phyloP scores from a whole-genome alignment of 1,284 basidiomycete genomes.

The Coniferiporia weirii region DNA sequence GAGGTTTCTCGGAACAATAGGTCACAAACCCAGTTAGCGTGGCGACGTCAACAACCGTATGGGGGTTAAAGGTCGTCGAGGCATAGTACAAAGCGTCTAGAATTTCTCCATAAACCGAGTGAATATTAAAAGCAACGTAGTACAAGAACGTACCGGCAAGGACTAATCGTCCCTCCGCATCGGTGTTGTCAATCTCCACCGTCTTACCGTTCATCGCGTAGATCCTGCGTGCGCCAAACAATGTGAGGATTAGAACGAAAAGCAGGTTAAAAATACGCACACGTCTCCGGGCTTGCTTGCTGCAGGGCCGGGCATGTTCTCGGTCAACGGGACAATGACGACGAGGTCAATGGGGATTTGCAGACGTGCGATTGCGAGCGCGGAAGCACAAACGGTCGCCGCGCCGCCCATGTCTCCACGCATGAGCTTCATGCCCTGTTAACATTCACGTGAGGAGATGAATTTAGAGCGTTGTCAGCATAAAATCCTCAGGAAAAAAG shows the following conservation, averaged over 20 bases:
- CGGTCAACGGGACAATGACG: slow-evolving; percentile 69
- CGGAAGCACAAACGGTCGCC: slow-evolving; percentile 69
- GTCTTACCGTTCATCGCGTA: slow-evolving; percentile 88
- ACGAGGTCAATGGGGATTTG: slow-evolving; percentile 79
- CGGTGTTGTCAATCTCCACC: slow-evolving; percentile 86
- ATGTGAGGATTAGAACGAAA: slow-evolving; percentile 3
- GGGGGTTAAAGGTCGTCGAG: slow-evolving; percentile 38
- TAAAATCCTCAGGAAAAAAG: slow-evolving; percentile 6
- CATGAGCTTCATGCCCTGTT: slow-evolving; percentile 74
- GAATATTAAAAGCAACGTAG: slow-evolving; percentile 25
- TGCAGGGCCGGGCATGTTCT: slow-evolving; percentile 83
- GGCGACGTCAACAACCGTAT: slow-evolving; percentile 42
- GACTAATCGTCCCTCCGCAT: slow-evolving; percentile 82
- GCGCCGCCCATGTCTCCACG: slow-evolving; percentile 86
- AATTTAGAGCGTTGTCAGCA: background rate
- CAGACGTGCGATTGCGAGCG: slow-evolving; percentile 77
- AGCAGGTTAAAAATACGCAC: slow-evolving; percentile 34
- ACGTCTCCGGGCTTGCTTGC: slow-evolving; percentile 87
- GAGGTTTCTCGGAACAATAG: slow-evolving; percentile 1
- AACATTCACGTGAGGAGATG: background rate
- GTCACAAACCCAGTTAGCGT: slow-evolving; percentile 51
- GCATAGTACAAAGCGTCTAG: slow-evolving; percentile 43
- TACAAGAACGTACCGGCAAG: slow-evolving; percentile 47
- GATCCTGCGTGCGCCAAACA: slow-evolving; percentile 41
- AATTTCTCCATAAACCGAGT: slow-evolving; percentile 22